phyloP scores from a whole-genome alignment of 305 asterid genomes.

The Salvia sclarea region DNA sequence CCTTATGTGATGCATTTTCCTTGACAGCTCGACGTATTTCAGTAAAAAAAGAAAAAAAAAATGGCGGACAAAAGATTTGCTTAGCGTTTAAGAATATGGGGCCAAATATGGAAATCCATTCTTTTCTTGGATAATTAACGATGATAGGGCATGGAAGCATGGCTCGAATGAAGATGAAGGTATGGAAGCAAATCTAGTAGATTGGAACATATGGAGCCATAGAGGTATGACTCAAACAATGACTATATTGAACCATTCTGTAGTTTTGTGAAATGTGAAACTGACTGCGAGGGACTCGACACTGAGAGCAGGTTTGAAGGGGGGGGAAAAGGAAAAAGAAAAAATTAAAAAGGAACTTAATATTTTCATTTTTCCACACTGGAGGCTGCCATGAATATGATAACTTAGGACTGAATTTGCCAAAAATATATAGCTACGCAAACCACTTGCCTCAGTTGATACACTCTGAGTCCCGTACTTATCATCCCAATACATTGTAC shows the following conservation, averaged over 20 bases:
- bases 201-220: neutral
- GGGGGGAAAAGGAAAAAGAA: too few relatives aligned
- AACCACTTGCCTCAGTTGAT: constrained; percentile 74
- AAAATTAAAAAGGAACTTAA: too few relatives aligned
- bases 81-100: neutral
- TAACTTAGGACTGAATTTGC: constrained; percentile 11
- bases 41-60: neutral
- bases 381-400: neutral
- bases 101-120: neutral
- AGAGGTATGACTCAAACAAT: neutral
- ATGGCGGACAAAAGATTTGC: neutral
- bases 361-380: neutral
- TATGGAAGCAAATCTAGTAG: neutral
- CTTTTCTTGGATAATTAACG: neutral
- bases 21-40: neutral
- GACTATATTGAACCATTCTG: neutral
- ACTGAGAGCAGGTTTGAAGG: neutral
- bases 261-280: neutral
- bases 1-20: neutral
- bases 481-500: constrained; percentile 99
- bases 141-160: neutral
- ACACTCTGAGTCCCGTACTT: constrained; percentile 98
- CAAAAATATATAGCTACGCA: constrained; percentile 9
- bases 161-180: neutral
- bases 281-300: neutral